phyloP scores from a whole-genome alignment of 176 grass and related monocot species.

The Zea luxurians region DNA sequence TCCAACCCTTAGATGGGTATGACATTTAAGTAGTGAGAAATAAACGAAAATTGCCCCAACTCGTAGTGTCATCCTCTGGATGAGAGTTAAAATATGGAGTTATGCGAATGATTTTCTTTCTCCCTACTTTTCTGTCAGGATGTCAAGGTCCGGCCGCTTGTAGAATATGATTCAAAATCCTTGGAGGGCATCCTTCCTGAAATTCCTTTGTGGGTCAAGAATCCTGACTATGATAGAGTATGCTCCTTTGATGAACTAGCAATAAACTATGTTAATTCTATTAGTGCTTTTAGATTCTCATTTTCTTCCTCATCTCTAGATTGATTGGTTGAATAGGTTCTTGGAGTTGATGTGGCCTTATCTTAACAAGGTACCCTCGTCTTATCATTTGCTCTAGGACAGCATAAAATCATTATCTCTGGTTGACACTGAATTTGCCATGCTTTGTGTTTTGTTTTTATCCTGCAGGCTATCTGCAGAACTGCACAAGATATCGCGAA shows the following conservation, averaged over 20 bases:
- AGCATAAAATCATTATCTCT: constrained; percentile 25
- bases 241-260: constrained; percentile 2
- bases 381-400: constrained; percentile 22
- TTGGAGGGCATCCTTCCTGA: constrained; percentile 85
- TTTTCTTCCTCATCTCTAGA: constrained; percentile 43
- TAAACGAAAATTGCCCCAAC: too few relatives aligned
- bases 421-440: constrained; percentile 26
- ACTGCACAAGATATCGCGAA: constrained; percentile 71
- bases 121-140: constrained; percentile 40
- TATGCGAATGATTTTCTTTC: constrained; percentile 1
- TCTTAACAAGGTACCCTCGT: constrained; percentile 73
- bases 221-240: constrained; percentile 97
- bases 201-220: constrained; percentile 97
- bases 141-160: constrained; percentile 59
- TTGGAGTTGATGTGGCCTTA: constrained; percentile 92
- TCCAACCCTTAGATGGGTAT: too few relatives aligned
- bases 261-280: not conserved
- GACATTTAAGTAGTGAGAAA: too few relatives aligned
- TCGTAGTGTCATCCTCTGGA: too few relatives aligned
- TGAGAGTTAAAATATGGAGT: too few relatives aligned
- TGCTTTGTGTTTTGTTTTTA: constrained; percentile 32
- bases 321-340: constrained; percentile 98
- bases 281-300: constrained; percentile 5
- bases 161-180: constrained; percentile 76
- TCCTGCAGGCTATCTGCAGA: constrained; percentile 83